Percentiles rank a stretch among this genome's conserved stretches.
These are phyloP conservation scores for Funneliformis caledonium DNA, from an alignment of 371 early-diverging fungal genomes.

Conservation along the genomic window DNA sequence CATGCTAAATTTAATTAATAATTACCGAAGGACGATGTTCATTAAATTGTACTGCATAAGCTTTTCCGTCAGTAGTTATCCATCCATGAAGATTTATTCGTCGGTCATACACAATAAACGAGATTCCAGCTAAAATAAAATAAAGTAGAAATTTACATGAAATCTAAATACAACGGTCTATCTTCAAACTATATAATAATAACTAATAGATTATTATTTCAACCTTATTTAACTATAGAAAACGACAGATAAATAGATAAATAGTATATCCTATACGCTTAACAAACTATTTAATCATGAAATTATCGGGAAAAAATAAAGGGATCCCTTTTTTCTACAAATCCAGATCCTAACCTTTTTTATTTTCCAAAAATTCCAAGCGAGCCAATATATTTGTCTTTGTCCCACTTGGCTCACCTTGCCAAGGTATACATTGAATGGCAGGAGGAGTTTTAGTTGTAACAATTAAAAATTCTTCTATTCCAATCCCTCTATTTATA, in stretches of 20 bases:
- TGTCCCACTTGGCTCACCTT: conserved; percentile 22
- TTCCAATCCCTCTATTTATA: conserved; percentile 29
- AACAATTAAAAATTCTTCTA: conserved; percentile 39
- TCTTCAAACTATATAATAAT: neutral
- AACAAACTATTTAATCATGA: neutral
- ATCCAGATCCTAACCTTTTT: conserved; percentile 15
- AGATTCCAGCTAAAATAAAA: conserved; percentile 8
- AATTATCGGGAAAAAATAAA: neutral
- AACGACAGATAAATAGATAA: too few relatives aligned
- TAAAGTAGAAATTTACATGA: neutral
- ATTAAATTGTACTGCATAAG: conserved; percentile 38
- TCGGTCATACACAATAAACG: conserved; percentile 17
- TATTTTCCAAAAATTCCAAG: conserved; percentile 35
- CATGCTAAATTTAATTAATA: neutral
- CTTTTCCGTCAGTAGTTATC: conserved; percentile 37
- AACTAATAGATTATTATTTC: neutral
- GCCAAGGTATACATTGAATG: conserved; percentile 40
- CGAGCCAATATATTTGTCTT: conserved; percentile 38
- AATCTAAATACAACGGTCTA: neutral
- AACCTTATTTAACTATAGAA: too few relatives aligned
- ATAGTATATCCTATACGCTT: neutral
- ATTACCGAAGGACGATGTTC: conserved; percentile 31
- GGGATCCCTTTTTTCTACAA: neutral
- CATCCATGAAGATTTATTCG: conserved; percentile 35
- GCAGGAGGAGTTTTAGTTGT: conserved; percentile 39